These are phyloP conservation scores for Thamnidium elegans DNA, from an alignment of 192 early-diverging fungal species.

Conservation along the genomic window DNA sequence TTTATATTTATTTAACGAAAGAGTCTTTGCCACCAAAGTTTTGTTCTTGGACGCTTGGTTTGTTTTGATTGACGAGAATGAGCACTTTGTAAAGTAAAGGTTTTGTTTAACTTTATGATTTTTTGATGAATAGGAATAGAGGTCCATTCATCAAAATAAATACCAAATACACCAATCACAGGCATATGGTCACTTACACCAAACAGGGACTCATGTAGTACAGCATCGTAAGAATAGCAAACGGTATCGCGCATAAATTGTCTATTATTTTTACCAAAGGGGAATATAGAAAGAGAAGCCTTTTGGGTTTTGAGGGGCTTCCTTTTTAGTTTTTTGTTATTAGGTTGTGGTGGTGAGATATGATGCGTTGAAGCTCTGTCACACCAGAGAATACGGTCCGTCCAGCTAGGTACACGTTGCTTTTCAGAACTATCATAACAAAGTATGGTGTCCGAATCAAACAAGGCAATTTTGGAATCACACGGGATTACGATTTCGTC, in stretches of 20 bases:
- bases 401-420: conserved; percentile 50
- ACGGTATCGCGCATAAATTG: not conserved
- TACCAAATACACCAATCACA: conserved; percentile 48
- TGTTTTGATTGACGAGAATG: no score
- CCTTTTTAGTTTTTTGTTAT: not conserved
- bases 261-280: not conserved
- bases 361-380: not conserved
- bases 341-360: not conserved
- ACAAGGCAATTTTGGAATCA: not conserved
- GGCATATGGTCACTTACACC: conserved; percentile 51
- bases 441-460: not conserved
- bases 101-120: not conserved
- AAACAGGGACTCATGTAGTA: conserved; percentile 33
- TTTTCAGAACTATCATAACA: conserved; percentile 44
- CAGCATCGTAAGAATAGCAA: conserved; percentile 24
- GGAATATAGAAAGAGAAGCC: not conserved
- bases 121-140: not conserved
- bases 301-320: not conserved
- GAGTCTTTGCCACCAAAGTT: conserved; percentile 4
- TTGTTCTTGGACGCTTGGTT: not conserved
- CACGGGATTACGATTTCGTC: not conserved
- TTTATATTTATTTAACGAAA: not conserved
- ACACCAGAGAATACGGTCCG: conserved; percentile 48
- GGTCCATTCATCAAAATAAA: conserved; percentile 38
- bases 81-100: no score